These are phyloP conservation scores for Curvularia spicifera DNA, from an alignment of 2,329 filamentous ascomycete genomes.

Conservation along the genomic window DNA sequence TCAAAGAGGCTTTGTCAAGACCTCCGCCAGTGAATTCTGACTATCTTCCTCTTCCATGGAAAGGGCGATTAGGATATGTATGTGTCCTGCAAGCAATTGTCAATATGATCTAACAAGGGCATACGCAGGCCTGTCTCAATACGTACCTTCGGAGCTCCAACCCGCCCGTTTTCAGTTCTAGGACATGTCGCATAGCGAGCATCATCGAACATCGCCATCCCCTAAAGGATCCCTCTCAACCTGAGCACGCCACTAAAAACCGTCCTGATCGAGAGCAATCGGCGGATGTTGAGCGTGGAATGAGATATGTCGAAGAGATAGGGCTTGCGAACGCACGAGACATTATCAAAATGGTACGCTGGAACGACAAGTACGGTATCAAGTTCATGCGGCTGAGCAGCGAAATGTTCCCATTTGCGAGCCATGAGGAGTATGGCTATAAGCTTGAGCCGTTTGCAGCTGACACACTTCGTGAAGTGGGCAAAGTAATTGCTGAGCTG, in stretches of 20 bases:
- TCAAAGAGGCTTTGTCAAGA: conserved; percentile 65
- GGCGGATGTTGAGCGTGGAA: conserved; percentile 69
- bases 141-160: conserved; percentile 85
- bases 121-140: conserved; percentile 78
- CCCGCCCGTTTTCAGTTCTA: conserved; percentile 85
- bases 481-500: conserved; percentile 75
- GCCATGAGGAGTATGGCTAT: conserved; percentile 86
- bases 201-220: conserved; percentile 90
- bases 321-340: conserved; percentile 84
- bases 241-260: conserved; percentile 84
- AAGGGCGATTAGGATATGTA: conserved; percentile 86
- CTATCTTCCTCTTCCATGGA: conserved; percentile 87
- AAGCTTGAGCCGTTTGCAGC: conserved; percentile 82
- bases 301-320: conserved; percentile 75
- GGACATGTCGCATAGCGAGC: conserved; percentile 88
- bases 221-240: conserved; percentile 73
- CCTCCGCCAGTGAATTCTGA: conserved; percentile 82
- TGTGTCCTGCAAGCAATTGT: conserved; percentile 45
- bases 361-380: conserved; percentile 92
- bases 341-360: conserved; percentile 82
- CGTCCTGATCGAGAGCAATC: conserved; percentile 76
- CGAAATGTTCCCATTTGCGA: conserved; percentile 97
- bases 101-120: conserved; percentile 25
- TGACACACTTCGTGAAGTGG: conserved; percentile 76
- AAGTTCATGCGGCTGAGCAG: conserved; percentile 91